Evolutionary conservation across 805 yeast genomes (phyloP), one percentile per base, ranked within the genome.

Genomic region (Saitoella complicata): DNA sequence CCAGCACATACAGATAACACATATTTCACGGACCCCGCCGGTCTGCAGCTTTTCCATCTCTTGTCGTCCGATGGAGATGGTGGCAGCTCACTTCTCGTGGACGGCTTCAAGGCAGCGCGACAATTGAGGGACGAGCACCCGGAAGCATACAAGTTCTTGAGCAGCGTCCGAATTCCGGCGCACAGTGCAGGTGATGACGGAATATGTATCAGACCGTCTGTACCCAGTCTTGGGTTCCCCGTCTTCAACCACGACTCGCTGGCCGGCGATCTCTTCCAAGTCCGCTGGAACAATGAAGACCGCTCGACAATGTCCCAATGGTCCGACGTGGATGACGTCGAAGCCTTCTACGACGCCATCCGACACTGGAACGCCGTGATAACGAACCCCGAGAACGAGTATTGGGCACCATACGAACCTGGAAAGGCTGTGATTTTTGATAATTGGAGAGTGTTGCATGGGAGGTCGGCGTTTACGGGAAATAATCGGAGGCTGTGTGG

Each of bases 111-210:
- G 45, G 71, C 79, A 53, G 83, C 84, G 0, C 52, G 67, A 45
- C 58, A 64, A 39, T 63, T 78, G 53, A 61, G 67, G 54, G 52
- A 60, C 36, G 57, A 61, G 29, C 59, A 67, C 48, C 80, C 80
- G 2, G 70, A 69, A 45, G 68, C 70, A 43, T 78, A 64, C 55
- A 68, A 72, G 32, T 51, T 74, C 6, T 63, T 78, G 42, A 63
- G 74, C 7, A 58, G 57, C 11, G 60, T 70, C 13, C 72, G 73
- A 5, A 61, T 79, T 12, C 77, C 78, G n/a, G 80, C 81, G 21
- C 85, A 78, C 54, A 72, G 79, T n/a, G 79, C 83, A 5, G 86
- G 86, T 29, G 84, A 78, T 54, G 77, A 70, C 39, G 66, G 61
- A 53, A 78, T 70, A 9, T 70, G 79, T 51, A 73, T 77, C 41